Base-by-base conservation (phyloP, 371 early-diverging fungal species). In the Pancytospora philotis region DNA sequence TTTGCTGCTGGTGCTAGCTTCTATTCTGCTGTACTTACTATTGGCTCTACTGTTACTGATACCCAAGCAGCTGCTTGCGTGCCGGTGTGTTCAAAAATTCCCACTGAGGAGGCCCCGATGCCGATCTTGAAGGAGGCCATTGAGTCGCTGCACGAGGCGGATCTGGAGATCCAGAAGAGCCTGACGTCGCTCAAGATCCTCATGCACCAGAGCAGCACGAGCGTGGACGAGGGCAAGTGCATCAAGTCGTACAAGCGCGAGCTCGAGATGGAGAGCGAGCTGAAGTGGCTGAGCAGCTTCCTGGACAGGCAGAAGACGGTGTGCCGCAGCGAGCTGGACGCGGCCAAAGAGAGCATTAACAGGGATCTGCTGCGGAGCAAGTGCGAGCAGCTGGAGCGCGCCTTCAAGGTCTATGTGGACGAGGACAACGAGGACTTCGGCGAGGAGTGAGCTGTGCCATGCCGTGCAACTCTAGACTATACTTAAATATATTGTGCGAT, bases 231-330 rank as follows among this genome's bases (percentile, higher is more conserved):
- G 34, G 10, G 10, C 10, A 55, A 27, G 55, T 55, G 34, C 27
- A 55, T 65, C 10, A 65, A 61, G 34, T 8, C 58, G 4, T 65
- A 63, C 66, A 65, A 65, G 30, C 4, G 27, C 6, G 66, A 65
- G 34, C 30, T 65, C 10, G 50, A 32, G 41, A 6, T 49, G 3
- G 6, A 6, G 4, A 4, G 4, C 2, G 6, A 31, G 10, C 34
- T 65, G 50, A 39, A 65, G 30, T 49, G 27, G 3, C 64, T 65
- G 27, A n/a, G 6, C n/a, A 51, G 8, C 35, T 62, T 37, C 34
- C 4, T 34, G 4, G 31, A 65, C 4, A 4, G 27, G 4, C 10
- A 25, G 3, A 4, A 3, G 3, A 61, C 25, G 22, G 63, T 34
- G 6, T 8, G 22, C n/a, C 3, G 36, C 22, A 34, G 56, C 3